Percentiles rank a stretch among this genome's conserved stretches.
phyloP scores from a whole-genome alignment of 306 rosid genomes.

The Sphenostylis stenocarpa region DNA sequence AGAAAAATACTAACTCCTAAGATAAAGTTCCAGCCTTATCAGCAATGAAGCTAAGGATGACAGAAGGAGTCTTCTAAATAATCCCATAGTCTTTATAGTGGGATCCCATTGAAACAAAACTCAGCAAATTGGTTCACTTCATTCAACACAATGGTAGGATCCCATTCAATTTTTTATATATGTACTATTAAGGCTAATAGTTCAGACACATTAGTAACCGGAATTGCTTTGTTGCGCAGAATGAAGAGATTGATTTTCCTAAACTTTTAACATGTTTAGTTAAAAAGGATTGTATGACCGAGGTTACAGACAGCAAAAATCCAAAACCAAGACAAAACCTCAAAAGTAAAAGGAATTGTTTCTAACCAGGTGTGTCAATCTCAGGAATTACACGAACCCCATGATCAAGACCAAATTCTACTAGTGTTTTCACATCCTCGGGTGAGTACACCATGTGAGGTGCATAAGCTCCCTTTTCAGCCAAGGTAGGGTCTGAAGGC shows the following conservation, averaged over 20 bases:
- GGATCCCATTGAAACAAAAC: not conserved
- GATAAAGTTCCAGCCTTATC: not conserved
- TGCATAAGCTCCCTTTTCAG: conserved; percentile 74
- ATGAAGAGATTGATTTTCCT: not conserved
- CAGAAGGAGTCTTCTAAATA: not conserved
- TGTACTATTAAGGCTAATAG: not conserved
- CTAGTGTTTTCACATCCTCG: conserved; percentile 55
- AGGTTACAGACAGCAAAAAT: not conserved
- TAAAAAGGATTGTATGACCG: not conserved
- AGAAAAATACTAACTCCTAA: not conserved
- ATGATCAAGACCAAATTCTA: conserved; percentile 67
- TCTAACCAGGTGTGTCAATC: conserved; percentile 84
- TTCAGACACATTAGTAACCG: not conserved
- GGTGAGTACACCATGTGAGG: conserved; percentile 64
- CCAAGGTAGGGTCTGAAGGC: conserved; percentile 73
- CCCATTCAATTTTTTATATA: not conserved
- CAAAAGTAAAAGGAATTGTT: not conserved
- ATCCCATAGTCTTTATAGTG: not conserved
- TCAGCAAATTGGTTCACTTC: not conserved
- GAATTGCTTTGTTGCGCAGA: not conserved
- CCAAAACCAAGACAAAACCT: not conserved
- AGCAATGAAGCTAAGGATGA: not conserved
- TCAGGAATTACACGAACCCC: conserved; percentile 86
- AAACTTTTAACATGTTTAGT: not conserved
- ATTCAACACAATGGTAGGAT: not conserved